phyloP scores from a whole-genome alignment of 2,329 filamentous ascomycete genomes.

The Nigrospora sphaerica region DNA sequence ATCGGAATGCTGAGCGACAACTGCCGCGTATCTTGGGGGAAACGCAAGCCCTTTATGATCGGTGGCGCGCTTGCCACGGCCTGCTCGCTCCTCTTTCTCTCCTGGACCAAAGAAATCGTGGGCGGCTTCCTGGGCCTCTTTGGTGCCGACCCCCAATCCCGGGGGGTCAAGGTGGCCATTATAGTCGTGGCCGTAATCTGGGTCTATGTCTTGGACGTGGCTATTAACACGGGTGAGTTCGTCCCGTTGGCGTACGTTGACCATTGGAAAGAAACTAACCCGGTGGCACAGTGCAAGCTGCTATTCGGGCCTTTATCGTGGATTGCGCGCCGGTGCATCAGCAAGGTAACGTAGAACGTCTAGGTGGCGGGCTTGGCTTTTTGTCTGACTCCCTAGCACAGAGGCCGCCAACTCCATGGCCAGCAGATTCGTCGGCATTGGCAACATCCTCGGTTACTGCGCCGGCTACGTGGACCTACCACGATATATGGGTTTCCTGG shows the following conservation, averaged over 20 bases:
- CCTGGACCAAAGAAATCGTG: conserved; percentile 70
- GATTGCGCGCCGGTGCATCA: conserved; percentile 90
- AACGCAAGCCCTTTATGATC: conserved; percentile 76
- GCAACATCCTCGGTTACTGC: conserved; percentile 86
- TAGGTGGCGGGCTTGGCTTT: neutral
- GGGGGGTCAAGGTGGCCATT: conserved; percentile 55
- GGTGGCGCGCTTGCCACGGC: conserved; percentile 62
- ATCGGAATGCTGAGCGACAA: conserved; percentile 76
- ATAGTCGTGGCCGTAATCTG: conserved; percentile 77
- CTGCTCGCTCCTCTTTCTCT: conserved; percentile 59
- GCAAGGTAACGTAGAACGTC: conserved; percentile 42
- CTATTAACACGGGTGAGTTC: conserved; percentile 77
- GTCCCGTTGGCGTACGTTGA: neutral
- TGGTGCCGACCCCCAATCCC: conserved; percentile 59
- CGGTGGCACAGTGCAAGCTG: conserved; percentile 64
- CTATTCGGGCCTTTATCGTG: conserved; percentile 85
- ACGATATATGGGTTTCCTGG: conserved; percentile 68
- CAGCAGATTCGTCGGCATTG: conserved; percentile 75
- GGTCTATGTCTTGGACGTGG: conserved; percentile 87
- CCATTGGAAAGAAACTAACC: neutral
- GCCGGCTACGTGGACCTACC: conserved; percentile 81
- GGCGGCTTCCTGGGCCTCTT: conserved; percentile 61
- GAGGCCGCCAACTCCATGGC: conserved; percentile 93
- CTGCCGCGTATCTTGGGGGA: conserved; percentile 67
- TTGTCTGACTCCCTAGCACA: conserved; percentile 11